These are phyloP conservation scores for Sugiyamaella paludigena DNA, from an alignment of 1,139 yeast species.

Conservation along the genomic window DNA sequence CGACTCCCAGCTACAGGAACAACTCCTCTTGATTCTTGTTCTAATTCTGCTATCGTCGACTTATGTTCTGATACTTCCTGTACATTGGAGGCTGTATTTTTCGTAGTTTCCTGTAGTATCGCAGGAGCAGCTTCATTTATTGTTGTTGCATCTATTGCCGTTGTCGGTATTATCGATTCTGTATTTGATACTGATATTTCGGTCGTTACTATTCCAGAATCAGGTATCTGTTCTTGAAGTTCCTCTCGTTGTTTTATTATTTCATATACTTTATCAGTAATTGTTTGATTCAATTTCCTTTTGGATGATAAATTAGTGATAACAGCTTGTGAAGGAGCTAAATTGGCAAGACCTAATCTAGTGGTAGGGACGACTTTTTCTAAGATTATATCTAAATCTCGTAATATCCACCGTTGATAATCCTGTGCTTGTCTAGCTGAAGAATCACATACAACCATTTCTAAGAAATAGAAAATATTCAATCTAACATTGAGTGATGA, in stretches of 20 bases:
- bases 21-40: too few relatives aligned
- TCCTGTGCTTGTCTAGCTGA: constrained; percentile 29
- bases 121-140: too few relatives aligned
- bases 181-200: too few relatives aligned
- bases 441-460: constrained; percentile 47
- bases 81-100: too few relatives aligned
- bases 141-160: too few relatives aligned
- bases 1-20: too few relatives aligned
- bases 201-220: too few relatives aligned
- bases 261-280: not conserved
- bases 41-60: too few relatives aligned
- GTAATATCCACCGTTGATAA: constrained; percentile 33
- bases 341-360: constrained; percentile 47
- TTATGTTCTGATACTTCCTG: too few relatives aligned
- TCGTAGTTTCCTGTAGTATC: too few relatives aligned
- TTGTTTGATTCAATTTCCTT: constrained; percentile 14
- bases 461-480: constrained; percentile 67
- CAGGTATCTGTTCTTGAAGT: constrained; percentile 6
- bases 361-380: constrained; percentile 52
- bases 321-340: constrained; percentile 38
- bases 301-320: constrained; percentile 25
- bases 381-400: constrained; percentile 52
- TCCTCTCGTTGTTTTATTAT: constrained; percentile 4
- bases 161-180: too few relatives aligned
- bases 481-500: constrained; percentile 54